phyloP scores from a whole-genome alignment of 257 asterid species.

The Solanum clarkiae region DNA sequence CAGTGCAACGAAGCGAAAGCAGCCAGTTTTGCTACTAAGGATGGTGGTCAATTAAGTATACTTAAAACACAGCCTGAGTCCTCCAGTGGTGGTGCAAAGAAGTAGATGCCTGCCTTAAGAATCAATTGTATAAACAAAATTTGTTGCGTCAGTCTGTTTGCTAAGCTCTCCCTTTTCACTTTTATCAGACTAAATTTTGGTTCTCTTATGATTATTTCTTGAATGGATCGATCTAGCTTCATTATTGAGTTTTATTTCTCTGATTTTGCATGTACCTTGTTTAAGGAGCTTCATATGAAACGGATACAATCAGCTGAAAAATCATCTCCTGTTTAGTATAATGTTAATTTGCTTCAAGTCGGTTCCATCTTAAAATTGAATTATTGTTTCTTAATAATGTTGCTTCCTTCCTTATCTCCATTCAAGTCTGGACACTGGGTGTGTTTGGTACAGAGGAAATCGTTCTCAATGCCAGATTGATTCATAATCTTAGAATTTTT shows the following conservation, averaged over 20 bases:
- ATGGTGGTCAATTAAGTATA: constrained; percentile 75
- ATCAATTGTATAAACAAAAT: neutral
- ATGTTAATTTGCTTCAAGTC: neutral
- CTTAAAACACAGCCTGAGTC: constrained; percentile 39
- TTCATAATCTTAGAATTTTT: no score
- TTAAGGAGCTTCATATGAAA: neutral
- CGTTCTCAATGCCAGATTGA: no score
- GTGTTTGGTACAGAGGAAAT: no score
- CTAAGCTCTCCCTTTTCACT: neutral
- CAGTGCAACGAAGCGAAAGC: constrained; percentile 45
- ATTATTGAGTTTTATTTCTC: neutral
- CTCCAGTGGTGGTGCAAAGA: constrained; percentile 37
- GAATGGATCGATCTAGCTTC: neutral
- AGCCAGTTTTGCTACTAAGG: constrained; percentile 72
- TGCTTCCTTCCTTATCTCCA: no score
- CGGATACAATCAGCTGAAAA: neutral
- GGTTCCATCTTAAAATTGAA: neutral
- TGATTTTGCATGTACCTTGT: neutral
- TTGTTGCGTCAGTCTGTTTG: neutral
- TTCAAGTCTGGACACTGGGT: no score
- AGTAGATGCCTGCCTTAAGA: constrained; percentile 9
- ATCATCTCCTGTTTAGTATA: neutral
- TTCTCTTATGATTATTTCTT: neutral
- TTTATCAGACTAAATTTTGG: neutral
- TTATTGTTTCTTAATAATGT: no score